A percentile compares a stretch with the other conserved stretches of the same genome.
Conservation (phyloP, 352 stramenopile genomes). For the Phytophthora pinifolia region DNA sequence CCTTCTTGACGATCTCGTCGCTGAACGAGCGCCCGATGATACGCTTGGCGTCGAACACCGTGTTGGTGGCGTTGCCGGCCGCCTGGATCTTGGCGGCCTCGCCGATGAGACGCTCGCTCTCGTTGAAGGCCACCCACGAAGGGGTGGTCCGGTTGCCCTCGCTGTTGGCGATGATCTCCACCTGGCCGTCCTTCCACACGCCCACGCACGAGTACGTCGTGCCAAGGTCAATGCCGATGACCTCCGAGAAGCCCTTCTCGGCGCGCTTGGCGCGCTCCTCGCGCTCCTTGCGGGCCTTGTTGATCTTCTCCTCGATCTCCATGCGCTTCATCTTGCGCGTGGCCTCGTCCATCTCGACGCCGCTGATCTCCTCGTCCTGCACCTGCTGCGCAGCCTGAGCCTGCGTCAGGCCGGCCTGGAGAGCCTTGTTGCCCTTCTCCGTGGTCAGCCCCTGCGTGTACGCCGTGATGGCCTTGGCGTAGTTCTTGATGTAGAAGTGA, state of each 20-base stretch:
- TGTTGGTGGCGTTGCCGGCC: slow-evolving; percentile 93
- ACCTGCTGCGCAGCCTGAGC: slow-evolving; percentile 82
- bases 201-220: slow-evolving; percentile 86
- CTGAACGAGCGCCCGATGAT: slow-evolving; percentile 95
- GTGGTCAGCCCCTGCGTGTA: slow-evolving; percentile 81
- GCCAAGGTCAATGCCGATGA: slow-evolving; percentile 87
- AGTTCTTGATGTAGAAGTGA: slow-evolving; percentile 91
- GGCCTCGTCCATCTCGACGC: slow-evolving; percentile 88
- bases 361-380: slow-evolving; percentile 81
- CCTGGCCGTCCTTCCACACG: slow-evolving; percentile 74
- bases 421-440: slow-evolving; percentile 85
- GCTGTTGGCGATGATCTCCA: slow-evolving; percentile 73
- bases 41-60: slow-evolving; percentile 97
- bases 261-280: slow-evolving; percentile 83
- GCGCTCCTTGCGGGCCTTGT: slow-evolving; percentile 85
- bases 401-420: slow-evolving; percentile 82
- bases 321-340: slow-evolving; percentile 91
- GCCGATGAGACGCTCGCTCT: slow-evolving; percentile 91
- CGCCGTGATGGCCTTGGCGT: slow-evolving; percentile 80
- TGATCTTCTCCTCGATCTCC: slow-evolving; percentile 90
- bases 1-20: slow-evolving; percentile 91
- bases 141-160: slow-evolving; percentile 95
- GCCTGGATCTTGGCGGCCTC: slow-evolving; percentile 95
- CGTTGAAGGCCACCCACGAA: slow-evolving; percentile 94
- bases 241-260: slow-evolving; percentile 85